Conservation (phyloP, 208 protist species). For the Blechomonas ayalai region DNA sequence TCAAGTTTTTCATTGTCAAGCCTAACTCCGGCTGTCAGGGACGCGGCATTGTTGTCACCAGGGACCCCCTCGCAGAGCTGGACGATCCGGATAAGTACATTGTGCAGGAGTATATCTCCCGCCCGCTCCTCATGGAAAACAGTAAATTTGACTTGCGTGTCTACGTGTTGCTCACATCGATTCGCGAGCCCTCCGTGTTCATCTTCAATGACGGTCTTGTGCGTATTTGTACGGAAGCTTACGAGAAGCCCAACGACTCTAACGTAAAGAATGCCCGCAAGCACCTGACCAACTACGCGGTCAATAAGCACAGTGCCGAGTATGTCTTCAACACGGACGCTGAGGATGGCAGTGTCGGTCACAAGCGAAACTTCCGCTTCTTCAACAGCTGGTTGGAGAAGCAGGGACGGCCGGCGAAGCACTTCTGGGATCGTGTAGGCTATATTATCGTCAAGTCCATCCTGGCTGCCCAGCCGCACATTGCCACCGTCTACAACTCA, state of each 20-base stretch:
- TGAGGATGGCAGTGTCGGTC: slow-evolving; percentile 64
- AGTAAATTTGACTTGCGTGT: slow-evolving; percentile 95
- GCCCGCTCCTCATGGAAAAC: slow-evolving; percentile 90
- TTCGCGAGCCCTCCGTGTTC: slow-evolving; percentile 85
- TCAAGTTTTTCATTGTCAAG: slow-evolving; percentile 93
- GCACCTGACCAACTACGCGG: slow-evolving; percentile 97
- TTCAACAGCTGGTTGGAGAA: slow-evolving; percentile 79
- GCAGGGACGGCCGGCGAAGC: slow-evolving; percentile 35
- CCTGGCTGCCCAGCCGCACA: slow-evolving; percentile 87
- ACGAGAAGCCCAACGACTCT: slow-evolving; percentile 69
- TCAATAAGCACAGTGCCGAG: slow-evolving; percentile 92
- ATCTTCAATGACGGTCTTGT: slow-evolving; percentile 93
- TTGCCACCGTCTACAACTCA: slow-evolving; percentile 86
- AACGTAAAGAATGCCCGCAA: slow-evolving; percentile 88
- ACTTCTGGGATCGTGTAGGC: slow-evolving; percentile 73
- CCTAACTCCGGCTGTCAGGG: slow-evolving; percentile 91
- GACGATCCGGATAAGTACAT: slow-evolving; percentile 87
- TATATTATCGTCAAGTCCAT: slow-evolving; percentile 90
- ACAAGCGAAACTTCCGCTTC: slow-evolving; percentile 91
- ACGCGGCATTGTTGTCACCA: slow-evolving; percentile 89
- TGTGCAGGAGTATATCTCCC: slow-evolving; percentile 91
- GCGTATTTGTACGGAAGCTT: slow-evolving; percentile 90
- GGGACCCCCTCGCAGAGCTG: slow-evolving; percentile 63
- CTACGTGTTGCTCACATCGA: slow-evolving; percentile 91
- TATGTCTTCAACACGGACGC: slow-evolving; percentile 89